Percentiles rank a stretch among this genome's conserved stretches.
phyloP scores from a whole-genome alignment of 73 alveolate genomes.

The Breviolum minutum region DNA sequence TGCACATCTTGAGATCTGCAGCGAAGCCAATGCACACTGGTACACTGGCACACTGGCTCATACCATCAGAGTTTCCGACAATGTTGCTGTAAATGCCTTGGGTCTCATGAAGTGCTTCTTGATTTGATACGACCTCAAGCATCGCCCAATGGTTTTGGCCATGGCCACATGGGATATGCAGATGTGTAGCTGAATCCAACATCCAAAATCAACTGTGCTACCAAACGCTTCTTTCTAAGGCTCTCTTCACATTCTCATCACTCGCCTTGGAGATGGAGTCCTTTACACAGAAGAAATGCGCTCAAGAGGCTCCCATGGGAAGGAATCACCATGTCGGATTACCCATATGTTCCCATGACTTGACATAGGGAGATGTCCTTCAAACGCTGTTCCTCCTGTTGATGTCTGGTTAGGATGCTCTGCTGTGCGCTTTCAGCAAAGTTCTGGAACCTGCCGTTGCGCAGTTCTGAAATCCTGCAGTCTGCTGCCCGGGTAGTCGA shows the following conservation, averaged over 20 bases:
- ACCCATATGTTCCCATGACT: background rate
- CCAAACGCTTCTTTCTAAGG: conserved; percentile 58
- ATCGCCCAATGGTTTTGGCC: background rate
- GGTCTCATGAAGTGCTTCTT: conserved; percentile 64
- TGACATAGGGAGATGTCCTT: conserved; percentile 11
- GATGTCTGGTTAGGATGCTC: conserved; percentile 57
- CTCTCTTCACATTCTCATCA: conserved; percentile 54
- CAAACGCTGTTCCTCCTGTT: conserved; percentile 23
- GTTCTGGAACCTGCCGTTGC: conserved; percentile 76
- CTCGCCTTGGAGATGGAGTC: conserved; percentile 60
- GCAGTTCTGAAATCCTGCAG: too few species aligned
- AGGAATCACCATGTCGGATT: background rate
- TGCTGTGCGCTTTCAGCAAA: conserved; percentile 76
- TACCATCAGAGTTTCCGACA: conserved; percentile 36
- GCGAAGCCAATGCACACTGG: too few species aligned
- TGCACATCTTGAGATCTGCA: background rate
- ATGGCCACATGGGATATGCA: too few species aligned
- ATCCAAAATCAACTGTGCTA: background rate
- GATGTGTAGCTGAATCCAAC: too few species aligned
- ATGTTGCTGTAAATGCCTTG: conserved; percentile 87
- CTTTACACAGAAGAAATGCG: background rate
- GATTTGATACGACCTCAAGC: conserved; percentile 67
- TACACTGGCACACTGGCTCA: background rate
- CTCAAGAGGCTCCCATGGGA: background rate
- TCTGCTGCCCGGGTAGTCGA: background rate